Conservation (phyloP, 441 rosid genomes). For the Erodium moschatum region DNA sequence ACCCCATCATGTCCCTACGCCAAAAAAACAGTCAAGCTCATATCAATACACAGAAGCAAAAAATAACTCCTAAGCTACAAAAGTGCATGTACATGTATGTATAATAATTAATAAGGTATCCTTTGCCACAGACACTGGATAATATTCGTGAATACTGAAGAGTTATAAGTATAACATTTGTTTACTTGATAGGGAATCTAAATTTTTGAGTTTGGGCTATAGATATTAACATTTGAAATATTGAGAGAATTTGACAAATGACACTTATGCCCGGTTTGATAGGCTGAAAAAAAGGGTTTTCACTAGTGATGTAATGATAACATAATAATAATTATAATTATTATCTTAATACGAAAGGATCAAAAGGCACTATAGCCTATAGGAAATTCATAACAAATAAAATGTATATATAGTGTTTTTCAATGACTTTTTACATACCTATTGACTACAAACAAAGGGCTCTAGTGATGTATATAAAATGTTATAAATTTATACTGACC, state of each 20-base stretch:
- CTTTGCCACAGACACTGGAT: not conserved
- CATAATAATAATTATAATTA: no score
- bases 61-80: not conserved
- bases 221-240: not conserved
- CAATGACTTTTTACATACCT: not conserved
- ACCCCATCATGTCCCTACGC: conserved; percentile 18
- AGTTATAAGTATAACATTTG: not conserved
- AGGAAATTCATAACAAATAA: no score
- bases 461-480: not conserved
- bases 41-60: not conserved
- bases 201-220: not conserved
- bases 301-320: no score
- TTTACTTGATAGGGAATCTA: not conserved
- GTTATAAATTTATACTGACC: not conserved
- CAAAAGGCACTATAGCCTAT: no score
- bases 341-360: no score
- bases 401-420: no score
- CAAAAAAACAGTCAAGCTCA: not conserved
- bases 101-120: not conserved
- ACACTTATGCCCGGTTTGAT: not conserved
- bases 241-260: not conserved
- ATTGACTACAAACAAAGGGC: not conserved
- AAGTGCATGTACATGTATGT: not conserved
- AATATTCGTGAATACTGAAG: no score
- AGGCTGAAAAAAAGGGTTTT: no score